Evolutionary conservation across 2,329 filamentous ascomycete species (phyloP).

Genomic region (Torrubiella hemipterigena): DNA sequence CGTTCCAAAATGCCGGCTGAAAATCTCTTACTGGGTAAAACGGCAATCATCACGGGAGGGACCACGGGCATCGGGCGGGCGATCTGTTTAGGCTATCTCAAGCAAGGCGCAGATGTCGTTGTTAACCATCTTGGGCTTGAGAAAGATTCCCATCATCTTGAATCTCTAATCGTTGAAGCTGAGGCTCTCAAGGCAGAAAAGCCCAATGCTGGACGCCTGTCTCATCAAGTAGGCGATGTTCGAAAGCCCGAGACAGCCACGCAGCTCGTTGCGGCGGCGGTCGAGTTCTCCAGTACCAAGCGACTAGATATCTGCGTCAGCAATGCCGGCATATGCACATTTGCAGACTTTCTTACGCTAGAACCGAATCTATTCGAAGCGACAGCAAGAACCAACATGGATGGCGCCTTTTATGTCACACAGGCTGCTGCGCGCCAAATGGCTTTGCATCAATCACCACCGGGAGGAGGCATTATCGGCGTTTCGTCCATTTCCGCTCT

Average conservation of each 20-base stretch:
- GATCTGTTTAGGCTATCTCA: constrained; percentile 67
- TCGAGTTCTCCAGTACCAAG: constrained; percentile 42
- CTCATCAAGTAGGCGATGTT: constrained; percentile 67
- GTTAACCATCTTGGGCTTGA: constrained; percentile 65
- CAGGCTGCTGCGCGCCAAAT: constrained; percentile 81
- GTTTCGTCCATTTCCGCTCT: constrained; percentile 63
- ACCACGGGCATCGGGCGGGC: constrained; percentile 80
- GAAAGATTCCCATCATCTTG: constrained; percentile 37
- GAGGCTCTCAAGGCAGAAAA: constrained; percentile 29
- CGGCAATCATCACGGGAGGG: constrained; percentile 76
- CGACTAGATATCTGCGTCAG: constrained; percentile 69
- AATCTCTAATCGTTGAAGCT: constrained; percentile 40
- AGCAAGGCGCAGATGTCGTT: constrained; percentile 66
- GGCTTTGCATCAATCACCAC: constrained; percentile 46
- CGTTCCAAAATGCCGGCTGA: constrained; percentile 31
- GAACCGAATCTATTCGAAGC: constrained; percentile 55
- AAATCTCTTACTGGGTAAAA: constrained; percentile 57
- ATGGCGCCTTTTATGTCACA: constrained; percentile 77
- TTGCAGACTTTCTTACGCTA: constrained; percentile 74
- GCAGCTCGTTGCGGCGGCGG: constrained; percentile 53
- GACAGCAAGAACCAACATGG: constrained; percentile 71
- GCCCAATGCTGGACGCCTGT: constrained; percentile 40
- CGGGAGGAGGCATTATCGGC: constrained; percentile 70
- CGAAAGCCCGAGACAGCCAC: constrained; percentile 60
- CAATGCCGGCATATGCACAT: constrained; percentile 82